Evolutionary conservation across 2,329 filamentous ascomycete species (phyloP), one percentile per base, ranked within the genome.

Genomic region (Colletotrichum zoysiae): DNA sequence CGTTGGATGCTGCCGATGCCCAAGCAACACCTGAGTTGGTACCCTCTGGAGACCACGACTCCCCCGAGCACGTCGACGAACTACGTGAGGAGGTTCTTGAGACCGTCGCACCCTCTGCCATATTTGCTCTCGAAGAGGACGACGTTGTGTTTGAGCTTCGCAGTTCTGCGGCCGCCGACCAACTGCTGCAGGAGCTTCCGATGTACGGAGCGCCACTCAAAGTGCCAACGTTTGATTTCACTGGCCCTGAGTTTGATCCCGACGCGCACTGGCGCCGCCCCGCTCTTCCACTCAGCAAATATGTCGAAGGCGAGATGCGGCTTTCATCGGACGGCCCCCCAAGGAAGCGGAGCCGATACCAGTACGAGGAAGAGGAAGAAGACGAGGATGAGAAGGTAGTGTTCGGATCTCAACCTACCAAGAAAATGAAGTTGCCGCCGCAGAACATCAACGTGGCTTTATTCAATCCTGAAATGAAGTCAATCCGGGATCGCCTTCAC

Each of bases 401-500:
- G 33, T 83, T 82, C 67, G 81, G 78, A 16, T 76, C 74, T 20
- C 75, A 78, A 30, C 76, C 74, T n/a, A 77, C 75, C 26, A 76
- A 74, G 53, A 74, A 75, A 51, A 77, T 77, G 40, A 80, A 88
- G 53, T 79, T 95, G 11, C 87, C 88, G 1, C 91, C 95, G 0
- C 89, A 93, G 74, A 91, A 92, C 74, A 89, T 87, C 1, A 89
- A 93, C 71, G 94, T 98, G 70, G 95, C 95, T 1, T 84, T 99
- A 0, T 99, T 99, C 82, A 91, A 93, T 74, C 91, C 94, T 0
- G 93, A 97, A 72, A 95, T 97, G 84, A 97, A 95, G 80, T 88
- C 91, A 66, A 95, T 98, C 51, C 90, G 95, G 69, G 95, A 98
- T 78, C 89, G 96, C 20, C 88, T 99, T 6, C 94, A 98, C 79